Evolutionary conservation across 495 filamentous ascomycete genomes (phyloP).

Genomic region (Aspergillus ellipticus): DNA sequence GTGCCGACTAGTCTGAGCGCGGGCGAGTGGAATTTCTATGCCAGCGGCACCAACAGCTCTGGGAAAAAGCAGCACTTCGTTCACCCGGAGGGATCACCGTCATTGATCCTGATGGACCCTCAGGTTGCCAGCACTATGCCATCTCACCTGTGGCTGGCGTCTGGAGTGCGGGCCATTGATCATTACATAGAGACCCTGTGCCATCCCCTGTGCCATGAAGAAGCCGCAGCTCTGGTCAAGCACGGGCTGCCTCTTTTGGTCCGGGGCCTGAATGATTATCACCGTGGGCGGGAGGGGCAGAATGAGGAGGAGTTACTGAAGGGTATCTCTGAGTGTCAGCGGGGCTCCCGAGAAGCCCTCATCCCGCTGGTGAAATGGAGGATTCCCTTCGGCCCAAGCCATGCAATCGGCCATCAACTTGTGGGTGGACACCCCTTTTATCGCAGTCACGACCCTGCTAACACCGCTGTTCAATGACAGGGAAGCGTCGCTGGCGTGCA

Average conservation of each 20-base stretch:
- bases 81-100: neutral
- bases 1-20: conserved; percentile 1
- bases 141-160: conserved; percentile 1
- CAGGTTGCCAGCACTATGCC: neutral
- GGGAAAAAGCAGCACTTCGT: neutral
- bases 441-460: too few species aligned
- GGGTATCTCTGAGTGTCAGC: neutral
- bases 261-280: neutral
- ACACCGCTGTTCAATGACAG: neutral
- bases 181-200: neutral
- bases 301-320: neutral
- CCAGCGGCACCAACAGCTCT: neutral
- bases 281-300: neutral
- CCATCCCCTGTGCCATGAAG: neutral
- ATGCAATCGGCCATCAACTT: conserved; percentile 1
- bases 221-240: neutral
- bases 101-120: conserved; percentile 1
- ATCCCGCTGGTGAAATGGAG: neutral
- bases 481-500: neutral
- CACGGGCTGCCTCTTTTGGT: neutral
- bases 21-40: neutral
- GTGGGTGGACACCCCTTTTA: neutral
- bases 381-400: neutral
- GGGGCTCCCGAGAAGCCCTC: neutral
- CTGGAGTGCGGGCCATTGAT: neutral